A percentile compares a stretch with the other conserved stretches of the same genome.
Conservation (phyloP, 148 eudicot genomes). For the Arbutus unedo region DNA sequence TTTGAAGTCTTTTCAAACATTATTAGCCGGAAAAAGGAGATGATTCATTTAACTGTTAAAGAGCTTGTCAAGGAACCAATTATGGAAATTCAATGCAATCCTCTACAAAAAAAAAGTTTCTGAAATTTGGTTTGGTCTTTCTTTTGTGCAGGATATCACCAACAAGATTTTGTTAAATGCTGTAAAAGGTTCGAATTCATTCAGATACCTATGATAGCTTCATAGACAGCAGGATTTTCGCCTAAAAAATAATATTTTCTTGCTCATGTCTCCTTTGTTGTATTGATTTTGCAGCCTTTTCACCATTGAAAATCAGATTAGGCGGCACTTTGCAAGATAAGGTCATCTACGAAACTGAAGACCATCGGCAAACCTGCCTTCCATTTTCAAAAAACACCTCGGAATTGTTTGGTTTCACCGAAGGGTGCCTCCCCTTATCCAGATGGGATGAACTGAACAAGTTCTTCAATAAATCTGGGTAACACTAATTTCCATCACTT, state of each 20-base stretch:
- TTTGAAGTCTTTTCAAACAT: no score
- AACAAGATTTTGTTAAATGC: slow-evolving; percentile 51
- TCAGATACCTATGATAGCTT: background rate
- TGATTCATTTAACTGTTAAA: background rate
- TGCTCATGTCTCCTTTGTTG: background rate
- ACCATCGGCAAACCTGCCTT: slow-evolving; percentile 43
- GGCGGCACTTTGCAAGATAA: slow-evolving; percentile 91
- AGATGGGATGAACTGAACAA: slow-evolving; percentile 82
- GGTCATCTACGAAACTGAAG: slow-evolving; percentile 59
- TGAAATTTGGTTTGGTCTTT: slow-evolving; percentile 4
- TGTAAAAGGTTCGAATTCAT: slow-evolving; percentile 36
- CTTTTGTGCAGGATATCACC: slow-evolving; percentile 47
- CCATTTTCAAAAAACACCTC: slow-evolving; percentile 44
- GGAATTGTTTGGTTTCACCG: slow-evolving; percentile 62
- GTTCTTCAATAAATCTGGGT: slow-evolving; percentile 75
- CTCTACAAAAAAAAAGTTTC: background rate
- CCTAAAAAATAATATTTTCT: background rate
- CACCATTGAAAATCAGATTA: slow-evolving; percentile 80
- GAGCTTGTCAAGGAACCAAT: background rate
- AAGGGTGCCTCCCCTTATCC: slow-evolving; percentile 71
- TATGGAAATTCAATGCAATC: background rate
- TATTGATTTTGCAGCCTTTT: slow-evolving; percentile 63
- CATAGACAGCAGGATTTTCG: background rate
- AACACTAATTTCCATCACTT: background rate
- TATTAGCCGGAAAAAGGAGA: background rate